A percentile compares a stretch with the other conserved stretches of the same genome.
These are phyloP conservation scores for Huntiella moniliformis DNA, from an alignment of 2,329 filamentous ascomycete species.

Conservation along the genomic window DNA sequence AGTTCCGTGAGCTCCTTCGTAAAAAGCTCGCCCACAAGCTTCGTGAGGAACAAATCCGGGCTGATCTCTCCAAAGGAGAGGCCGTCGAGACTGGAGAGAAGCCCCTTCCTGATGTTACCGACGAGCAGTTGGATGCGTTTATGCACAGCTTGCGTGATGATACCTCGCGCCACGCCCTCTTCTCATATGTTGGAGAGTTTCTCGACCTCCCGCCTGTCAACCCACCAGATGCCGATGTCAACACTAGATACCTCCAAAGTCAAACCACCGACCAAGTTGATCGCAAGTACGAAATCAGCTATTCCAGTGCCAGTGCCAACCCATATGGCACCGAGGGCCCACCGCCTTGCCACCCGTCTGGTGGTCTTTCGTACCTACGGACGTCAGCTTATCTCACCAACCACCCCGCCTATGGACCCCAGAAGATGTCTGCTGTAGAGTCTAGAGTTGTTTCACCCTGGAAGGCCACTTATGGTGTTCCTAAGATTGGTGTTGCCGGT, in stretches of 20 bases:
- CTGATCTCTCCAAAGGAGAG: conserved; percentile 23
- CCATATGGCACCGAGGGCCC: conserved; percentile 35
- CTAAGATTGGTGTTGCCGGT: conserved; percentile 35
- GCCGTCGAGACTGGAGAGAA: conserved; percentile 17
- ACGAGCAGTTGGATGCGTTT: conserved; percentile 32
- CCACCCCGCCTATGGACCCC: conserved; percentile 42
- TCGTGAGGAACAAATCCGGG: conserved; percentile 20
- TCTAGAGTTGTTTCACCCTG: conserved; percentile 32
- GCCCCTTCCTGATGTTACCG: conserved; percentile 24
- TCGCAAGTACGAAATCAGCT: background rate
- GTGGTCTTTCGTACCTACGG: conserved; percentile 42
- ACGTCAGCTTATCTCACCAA: conserved; percentile 36
- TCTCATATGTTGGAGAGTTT: conserved; percentile 37
- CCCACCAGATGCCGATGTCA: conserved; percentile 16
- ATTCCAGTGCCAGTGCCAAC: conserved; percentile 13
- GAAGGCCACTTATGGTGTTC: conserved; percentile 17
- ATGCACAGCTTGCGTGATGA: conserved; percentile 30
- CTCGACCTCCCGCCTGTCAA: conserved; percentile 40
- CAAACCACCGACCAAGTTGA: conserved; percentile 8
- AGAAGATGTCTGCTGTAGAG: conserved; percentile 30
- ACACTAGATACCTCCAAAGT: conserved; percentile 3
- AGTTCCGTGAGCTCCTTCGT: conserved; percentile 37
- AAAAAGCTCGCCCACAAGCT: conserved; percentile 28
- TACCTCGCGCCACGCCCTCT: conserved; percentile 29
- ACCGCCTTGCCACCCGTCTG: conserved; percentile 43